These are phyloP conservation scores for Cytospora schulzeri DNA, from an alignment of 2,329 filamentous ascomycete species.

Conservation along the genomic window DNA sequence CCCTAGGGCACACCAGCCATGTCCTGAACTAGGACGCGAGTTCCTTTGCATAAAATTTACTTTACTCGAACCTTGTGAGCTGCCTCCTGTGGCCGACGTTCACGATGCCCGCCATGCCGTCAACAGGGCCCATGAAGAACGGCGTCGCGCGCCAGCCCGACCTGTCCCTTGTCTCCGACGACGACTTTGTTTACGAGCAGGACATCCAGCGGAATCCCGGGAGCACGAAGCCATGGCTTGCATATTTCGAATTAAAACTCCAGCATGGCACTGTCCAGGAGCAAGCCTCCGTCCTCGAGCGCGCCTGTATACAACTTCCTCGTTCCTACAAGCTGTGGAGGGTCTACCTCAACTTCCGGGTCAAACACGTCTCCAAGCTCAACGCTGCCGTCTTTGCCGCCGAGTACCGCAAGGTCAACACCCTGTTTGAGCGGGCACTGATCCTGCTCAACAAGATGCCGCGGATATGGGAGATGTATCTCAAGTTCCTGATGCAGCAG, in stretches of 20 bases:
- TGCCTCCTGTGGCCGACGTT: constrained; percentile 9
- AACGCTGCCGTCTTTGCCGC: constrained; percentile 78
- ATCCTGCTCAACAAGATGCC: constrained; percentile 99
- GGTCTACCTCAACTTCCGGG: constrained; percentile 86
- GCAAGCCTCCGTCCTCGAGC: constrained; percentile 84
- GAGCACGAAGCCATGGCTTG: constrained; percentile 90
- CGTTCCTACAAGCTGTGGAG: constrained; percentile 99
- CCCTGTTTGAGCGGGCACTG: constrained; percentile 88
- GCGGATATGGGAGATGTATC: constrained; percentile 92
- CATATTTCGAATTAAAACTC: constrained; percentile 88
- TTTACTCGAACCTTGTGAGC: constrained; percentile 9
- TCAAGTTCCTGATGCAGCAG: constrained; percentile 85
- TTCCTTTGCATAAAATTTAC: constrained; percentile 1
- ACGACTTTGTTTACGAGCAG: constrained; percentile 95
- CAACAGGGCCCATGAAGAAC: constrained; percentile 24
- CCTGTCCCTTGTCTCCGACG: constrained; percentile 53
- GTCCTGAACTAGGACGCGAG: constrained; percentile 17
- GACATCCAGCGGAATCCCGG: constrained; percentile 85
- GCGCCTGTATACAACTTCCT: constrained; percentile 85
- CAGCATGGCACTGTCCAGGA: constrained; percentile 84
- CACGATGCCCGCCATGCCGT: constrained; percentile 27
- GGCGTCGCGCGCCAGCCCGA: constrained; percentile 28
- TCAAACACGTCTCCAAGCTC: constrained; percentile 76
- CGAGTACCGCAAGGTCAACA: constrained; percentile 92
- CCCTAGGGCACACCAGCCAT: constrained; percentile 20